Conservation (phyloP, 768 basidiomycete genomes). For the Gyrodon lividus region DNA sequence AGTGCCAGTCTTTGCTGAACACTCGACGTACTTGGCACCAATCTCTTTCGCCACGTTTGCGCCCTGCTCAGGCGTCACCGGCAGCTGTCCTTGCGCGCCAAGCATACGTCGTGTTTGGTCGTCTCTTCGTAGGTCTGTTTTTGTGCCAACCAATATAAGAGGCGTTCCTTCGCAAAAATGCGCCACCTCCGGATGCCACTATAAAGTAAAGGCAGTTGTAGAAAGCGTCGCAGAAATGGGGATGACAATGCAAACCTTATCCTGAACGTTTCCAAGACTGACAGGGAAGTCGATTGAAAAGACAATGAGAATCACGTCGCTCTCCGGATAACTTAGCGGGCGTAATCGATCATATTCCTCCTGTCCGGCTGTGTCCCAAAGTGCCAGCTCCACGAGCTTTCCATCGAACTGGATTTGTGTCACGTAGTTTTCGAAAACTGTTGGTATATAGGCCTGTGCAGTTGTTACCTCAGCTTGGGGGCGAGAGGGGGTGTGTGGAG, state of each 20-base stretch:
- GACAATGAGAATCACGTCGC: constrained; percentile 89
- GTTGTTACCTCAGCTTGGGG: constrained; percentile 19
- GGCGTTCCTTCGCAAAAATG: constrained; percentile 92
- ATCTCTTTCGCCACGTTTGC: constrained; percentile 86
- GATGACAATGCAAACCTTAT: constrained; percentile 57
- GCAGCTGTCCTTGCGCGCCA: constrained; percentile 80
- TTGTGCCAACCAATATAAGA: constrained; percentile 89
- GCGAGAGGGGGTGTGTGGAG: background rate
- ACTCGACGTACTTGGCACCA: constrained; percentile 91
- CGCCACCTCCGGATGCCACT: constrained; percentile 94
- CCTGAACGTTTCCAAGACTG: constrained; percentile 86
- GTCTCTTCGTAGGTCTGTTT: constrained; percentile 87
- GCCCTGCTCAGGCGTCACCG: constrained; percentile 83
- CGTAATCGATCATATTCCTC: constrained; percentile 93
- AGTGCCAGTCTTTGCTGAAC: constrained; percentile 87
- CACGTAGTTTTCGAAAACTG: constrained; percentile 93
- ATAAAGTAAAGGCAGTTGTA: constrained; percentile 16
- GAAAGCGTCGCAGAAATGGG: background rate
- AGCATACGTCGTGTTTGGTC: constrained; percentile 86
- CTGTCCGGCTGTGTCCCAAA: constrained; percentile 98
- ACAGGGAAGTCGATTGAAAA: constrained; percentile 94
- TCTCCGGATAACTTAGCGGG: constrained; percentile 85
- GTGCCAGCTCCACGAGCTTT: constrained; percentile 90
- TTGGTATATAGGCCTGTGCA: constrained; percentile 82
- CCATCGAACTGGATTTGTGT: constrained; percentile 84